Base-by-base conservation (phyloP, 805 yeast genomes). In the Lipomyces orientalis region DNA sequence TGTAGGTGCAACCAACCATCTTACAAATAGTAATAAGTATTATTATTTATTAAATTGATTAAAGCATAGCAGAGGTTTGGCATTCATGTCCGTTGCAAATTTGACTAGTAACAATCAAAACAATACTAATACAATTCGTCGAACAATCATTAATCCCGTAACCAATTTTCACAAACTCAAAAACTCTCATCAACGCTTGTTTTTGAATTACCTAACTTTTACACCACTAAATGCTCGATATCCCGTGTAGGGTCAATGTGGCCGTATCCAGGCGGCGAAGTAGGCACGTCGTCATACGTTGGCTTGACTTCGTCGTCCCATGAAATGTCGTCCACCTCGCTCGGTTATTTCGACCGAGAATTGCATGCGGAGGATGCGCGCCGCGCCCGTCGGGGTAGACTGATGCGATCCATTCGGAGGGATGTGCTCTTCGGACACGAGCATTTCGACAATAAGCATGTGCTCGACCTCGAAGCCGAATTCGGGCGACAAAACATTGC, bases 221-320 rank as follows among this genome's bases (percentile, higher is more conserved):
- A 65, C 46, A 68, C 43, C 31, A 52, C 66, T 4, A 68, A 34
- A 35, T 62, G 66, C 65, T 68, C 71, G 33, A 68, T 64, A 7
- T 68, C 68, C 10, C 3, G 29, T 0, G 62, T 12, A 16, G 58
- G 68, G n/a, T 74, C 75, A 1, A 77, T 73, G 16, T 67, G 69
- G 51, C 79, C 83, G 77, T 95, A 94, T 1, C 87, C 86, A 1
- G 99, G 99, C 0, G 99, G 99, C 29, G 93, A 87, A 55, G 91
- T 82, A 0, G 96, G 87, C 25, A 95, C 93, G 72, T 92, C 94
- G 63, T 87, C 91, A 75, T 95, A 95, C 25, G 93, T 90, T 0
- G 99, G 99, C 1, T 99, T 99, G 19, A 96, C 98, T 78, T 95
- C 99, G 76, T 94, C 98, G 78, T 94, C 98, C 98, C 99, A 95